Evolutionary conservation across 768 basidiomycete species (phyloP).

Genomic region (Amylocystis lapponica): DNA sequence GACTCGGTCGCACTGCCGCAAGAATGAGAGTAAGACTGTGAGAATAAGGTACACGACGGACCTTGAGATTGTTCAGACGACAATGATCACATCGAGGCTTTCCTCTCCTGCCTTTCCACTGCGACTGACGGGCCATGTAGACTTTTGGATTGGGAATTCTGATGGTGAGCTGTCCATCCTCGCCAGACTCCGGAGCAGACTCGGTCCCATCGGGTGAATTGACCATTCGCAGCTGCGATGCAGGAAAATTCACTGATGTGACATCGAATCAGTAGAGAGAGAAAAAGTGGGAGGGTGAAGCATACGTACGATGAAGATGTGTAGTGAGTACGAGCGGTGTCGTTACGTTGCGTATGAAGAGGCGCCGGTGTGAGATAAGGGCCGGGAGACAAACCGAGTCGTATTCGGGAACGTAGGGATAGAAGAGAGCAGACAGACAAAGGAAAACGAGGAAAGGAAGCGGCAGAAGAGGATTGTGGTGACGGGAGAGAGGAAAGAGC

Average conservation of each 20-base stretch:
- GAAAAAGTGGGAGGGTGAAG: too few relatives aligned
- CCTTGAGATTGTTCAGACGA: constrained; percentile 67
- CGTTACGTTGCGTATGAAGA: not conserved
- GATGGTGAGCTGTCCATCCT: constrained; percentile 44
- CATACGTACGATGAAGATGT: too few relatives aligned
- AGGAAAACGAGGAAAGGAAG: not conserved
- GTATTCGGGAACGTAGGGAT: too few relatives aligned
- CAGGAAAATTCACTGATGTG: too few relatives aligned
- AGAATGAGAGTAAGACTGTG: constrained; percentile 10
- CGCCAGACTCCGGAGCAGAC: constrained; percentile 26
- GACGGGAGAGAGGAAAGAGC: constrained; percentile 2
- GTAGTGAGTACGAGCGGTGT: not conserved
- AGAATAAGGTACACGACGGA: constrained; percentile 27
- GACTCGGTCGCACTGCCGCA: constrained; percentile 58
- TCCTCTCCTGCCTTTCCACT: constrained; percentile 70
- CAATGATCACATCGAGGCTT: constrained; percentile 74
- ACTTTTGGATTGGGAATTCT: constrained; percentile 63
- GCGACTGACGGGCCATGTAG: constrained; percentile 63
- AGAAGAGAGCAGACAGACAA: not conserved
- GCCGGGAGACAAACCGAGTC: too few relatives aligned
- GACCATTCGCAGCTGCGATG: too few relatives aligned
- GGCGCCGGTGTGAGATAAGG: not conserved
- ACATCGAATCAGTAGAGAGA: too few relatives aligned
- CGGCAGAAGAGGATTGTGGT: not conserved
- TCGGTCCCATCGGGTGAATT: constrained; percentile 27